Evolutionary conservation across 2,329 filamentous ascomycete species (phyloP).

Genomic region (Aspergillus alliaceus): DNA sequence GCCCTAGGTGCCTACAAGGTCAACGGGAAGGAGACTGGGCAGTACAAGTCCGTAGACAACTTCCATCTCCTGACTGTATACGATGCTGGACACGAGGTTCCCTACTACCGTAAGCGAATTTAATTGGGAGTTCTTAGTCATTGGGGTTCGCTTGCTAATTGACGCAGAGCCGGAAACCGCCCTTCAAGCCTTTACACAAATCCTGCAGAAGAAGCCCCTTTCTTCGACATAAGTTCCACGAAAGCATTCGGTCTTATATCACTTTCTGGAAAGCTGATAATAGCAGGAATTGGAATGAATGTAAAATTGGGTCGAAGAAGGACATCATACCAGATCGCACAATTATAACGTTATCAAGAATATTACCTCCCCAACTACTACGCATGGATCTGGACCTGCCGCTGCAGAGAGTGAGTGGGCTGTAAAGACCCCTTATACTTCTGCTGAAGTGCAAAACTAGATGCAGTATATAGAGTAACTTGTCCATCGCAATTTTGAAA

Average conservation of each 20-base stretch:
- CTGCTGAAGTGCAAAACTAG: no score
- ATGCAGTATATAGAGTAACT: no score
- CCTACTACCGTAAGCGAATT: conserved; percentile 47
- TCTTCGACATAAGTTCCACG: conserved; percentile 16
- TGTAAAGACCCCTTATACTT: no score
- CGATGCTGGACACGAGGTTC: conserved; percentile 52
- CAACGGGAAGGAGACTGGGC: conserved; percentile 48
- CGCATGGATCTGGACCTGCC: no score
- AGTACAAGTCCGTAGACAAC: conserved; percentile 53
- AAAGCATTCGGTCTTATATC: not conserved
- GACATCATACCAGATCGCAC: no score
- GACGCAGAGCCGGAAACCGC: conserved; percentile 43
- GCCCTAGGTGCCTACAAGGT: conserved; percentile 49
- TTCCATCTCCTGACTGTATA: conserved; percentile 52
- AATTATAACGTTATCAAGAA: no score
- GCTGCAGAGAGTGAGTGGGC: no score
- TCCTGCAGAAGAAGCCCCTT: conserved; percentile 33
- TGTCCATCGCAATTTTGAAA: no score
- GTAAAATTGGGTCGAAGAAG: no score
- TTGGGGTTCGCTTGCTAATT: conserved; percentile 9
- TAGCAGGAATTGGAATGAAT: not conserved
- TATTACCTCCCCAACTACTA: no score
- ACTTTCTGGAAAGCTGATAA: not conserved
- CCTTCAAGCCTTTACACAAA: conserved; percentile 51
- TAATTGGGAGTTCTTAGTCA: conserved; percentile 3